phyloP scores from a whole-genome alignment of 2,329 filamentous ascomycete species.

The Chrysoporthe puriensis region DNA sequence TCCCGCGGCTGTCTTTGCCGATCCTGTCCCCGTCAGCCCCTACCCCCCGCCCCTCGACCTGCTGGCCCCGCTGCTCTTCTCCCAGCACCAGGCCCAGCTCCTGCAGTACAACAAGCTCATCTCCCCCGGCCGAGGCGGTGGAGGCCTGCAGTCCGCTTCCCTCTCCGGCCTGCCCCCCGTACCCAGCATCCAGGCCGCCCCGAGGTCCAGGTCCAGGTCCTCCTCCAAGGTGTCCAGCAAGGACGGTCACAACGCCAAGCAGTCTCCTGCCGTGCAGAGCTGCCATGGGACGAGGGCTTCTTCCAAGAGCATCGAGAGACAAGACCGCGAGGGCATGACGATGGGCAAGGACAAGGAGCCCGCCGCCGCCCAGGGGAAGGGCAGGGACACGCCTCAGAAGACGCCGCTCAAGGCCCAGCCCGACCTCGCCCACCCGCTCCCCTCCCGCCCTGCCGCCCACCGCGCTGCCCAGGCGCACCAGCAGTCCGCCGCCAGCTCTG shows the following conservation, averaged over 20 bases:
- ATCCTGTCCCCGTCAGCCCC: constrained; percentile 34
- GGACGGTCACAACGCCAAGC: constrained; percentile 48
- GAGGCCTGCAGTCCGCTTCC: constrained; percentile 59
- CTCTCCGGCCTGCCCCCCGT: constrained; percentile 59
- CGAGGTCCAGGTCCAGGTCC: constrained; percentile 60
- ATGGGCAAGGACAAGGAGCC: constrained; percentile 45
- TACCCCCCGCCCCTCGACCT: constrained; percentile 50
- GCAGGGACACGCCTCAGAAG: constrained; percentile 48
- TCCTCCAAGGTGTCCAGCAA: constrained; percentile 64
- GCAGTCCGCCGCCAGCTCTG: constrained; percentile 38
- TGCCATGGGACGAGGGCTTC: constrained; percentile 68
- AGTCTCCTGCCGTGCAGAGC: constrained; percentile 52
- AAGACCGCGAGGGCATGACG: constrained; percentile 64
- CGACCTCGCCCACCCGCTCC: constrained; percentile 34
- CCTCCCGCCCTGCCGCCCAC: constrained; percentile 28
- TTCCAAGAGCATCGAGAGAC: constrained; percentile 59
- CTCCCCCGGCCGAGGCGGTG: constrained; percentile 54
- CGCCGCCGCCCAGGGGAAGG: constrained; percentile 2
- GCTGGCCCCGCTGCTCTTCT: constrained; percentile 60
- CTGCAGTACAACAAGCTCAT: constrained; percentile 69
- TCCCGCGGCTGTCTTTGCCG: constrained; percentile 38
- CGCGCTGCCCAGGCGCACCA: constrained; percentile 28
- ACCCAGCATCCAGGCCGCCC: constrained; percentile 58
- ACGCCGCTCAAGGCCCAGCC: constrained; percentile 52
- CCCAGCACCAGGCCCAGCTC: constrained; percentile 65